phyloP scores from a whole-genome alignment of 192 early-diverging fungal species.

The Coemansia sp. region DNA sequence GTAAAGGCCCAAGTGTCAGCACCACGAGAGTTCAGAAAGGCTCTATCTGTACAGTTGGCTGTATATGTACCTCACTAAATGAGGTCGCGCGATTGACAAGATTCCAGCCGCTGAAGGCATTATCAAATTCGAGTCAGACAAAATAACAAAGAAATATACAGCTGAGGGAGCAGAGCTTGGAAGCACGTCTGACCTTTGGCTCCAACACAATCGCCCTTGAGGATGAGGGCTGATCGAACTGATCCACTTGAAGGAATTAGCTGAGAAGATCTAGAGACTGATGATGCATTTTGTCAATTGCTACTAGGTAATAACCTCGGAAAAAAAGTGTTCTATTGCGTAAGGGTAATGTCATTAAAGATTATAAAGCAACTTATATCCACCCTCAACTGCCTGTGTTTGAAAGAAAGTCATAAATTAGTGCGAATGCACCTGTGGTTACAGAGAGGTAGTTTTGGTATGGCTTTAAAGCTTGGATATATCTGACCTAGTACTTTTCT shows the following conservation, averaged over 20 bases:
- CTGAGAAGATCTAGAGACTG: background rate
- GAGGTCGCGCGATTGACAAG: slow-evolving; percentile 1
- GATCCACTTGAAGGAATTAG: background rate
- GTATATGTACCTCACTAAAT: slow-evolving; percentile 3
- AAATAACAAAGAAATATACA: background rate
- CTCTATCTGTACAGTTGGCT: background rate
- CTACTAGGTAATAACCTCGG: background rate
- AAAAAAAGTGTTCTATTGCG: background rate
- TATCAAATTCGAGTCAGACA: background rate
- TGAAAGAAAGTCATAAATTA: too few relatives aligned
- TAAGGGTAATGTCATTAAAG: background rate
- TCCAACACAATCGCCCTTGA: background rate
- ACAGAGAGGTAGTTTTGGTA: too few relatives aligned
- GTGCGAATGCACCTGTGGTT: too few relatives aligned
- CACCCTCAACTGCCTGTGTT: too few relatives aligned
- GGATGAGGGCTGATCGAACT: background rate
- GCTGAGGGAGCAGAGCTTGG: background rate
- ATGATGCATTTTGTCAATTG: background rate
- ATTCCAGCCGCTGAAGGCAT: background rate
- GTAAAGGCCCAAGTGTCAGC: background rate
- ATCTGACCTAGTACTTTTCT: too few relatives aligned
- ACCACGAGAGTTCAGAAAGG: too few relatives aligned
- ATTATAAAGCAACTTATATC: background rate
- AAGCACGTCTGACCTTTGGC: background rate
- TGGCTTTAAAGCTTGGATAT: too few relatives aligned